These are phyloP conservation scores for Starmera caribaea DNA, from an alignment of 805 yeast species.

Conservation along the genomic window DNA sequence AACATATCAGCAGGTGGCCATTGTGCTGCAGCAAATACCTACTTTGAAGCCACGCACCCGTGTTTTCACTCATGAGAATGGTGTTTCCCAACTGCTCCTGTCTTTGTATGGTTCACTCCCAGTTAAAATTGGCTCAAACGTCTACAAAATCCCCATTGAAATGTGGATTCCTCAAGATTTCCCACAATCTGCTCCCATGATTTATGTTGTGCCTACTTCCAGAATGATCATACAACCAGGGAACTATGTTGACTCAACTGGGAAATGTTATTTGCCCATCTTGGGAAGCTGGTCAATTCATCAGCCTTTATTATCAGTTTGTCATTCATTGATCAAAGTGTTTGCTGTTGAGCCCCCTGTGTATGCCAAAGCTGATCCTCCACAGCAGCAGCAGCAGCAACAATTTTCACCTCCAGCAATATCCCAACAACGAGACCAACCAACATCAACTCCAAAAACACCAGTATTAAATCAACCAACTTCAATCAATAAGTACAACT, in stretches of 20 bases:
- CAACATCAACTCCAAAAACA: background rate
- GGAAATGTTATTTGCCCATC: conserved; percentile 61
- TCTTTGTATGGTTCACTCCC: conserved; percentile 54
- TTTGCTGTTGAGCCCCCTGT: conserved; percentile 39
- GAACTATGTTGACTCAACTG: conserved; percentile 60
- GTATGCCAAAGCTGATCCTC: conserved; percentile 20
- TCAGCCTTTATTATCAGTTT: conserved; percentile 12
- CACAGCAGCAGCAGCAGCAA: conserved; percentile 1
- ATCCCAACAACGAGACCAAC: background rate
- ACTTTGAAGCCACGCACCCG: conserved; percentile 63
- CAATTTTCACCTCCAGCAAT: conserved; percentile 3
- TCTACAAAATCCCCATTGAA: conserved; percentile 45
- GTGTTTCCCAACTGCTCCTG: conserved; percentile 49
- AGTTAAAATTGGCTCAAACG: conserved; percentile 16
- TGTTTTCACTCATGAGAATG: conserved; percentile 46
- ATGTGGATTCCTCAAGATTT: conserved; percentile 72
- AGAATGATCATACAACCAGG: conserved; percentile 43
- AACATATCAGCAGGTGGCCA: conserved; percentile 53
- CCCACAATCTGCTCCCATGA: conserved; percentile 61
- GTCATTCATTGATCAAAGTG: conserved; percentile 22
- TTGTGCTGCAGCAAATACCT: conserved; percentile 39
- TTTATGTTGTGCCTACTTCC: conserved; percentile 49
- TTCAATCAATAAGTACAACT: conserved; percentile 16
- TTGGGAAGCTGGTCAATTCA: conserved; percentile 44
- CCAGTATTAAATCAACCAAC: conserved; percentile 26